phyloP scores from a whole-genome alignment of 306 rosid genomes.

The Calophaca sinica region DNA sequence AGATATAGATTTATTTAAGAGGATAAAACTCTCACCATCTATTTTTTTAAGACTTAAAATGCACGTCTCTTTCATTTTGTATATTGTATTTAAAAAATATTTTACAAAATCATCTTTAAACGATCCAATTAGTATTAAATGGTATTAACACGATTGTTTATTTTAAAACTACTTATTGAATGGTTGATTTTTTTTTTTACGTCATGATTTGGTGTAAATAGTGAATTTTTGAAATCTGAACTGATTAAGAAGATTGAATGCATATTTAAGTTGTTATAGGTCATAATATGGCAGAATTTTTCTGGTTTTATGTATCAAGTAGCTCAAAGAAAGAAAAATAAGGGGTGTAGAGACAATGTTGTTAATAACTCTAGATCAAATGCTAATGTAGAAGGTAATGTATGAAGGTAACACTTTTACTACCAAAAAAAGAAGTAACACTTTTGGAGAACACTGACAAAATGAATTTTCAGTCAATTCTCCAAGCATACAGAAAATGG shows the following conservation, averaged over 20 bases:
- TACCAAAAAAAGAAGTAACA: not conserved
- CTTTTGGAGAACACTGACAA: not conserved
- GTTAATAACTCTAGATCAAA: constrained; percentile 14
- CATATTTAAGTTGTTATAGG: not conserved
- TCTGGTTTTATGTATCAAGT: not conserved
- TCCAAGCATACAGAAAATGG: constrained; percentile 73
- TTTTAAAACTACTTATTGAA: not conserved
- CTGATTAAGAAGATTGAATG: not conserved
- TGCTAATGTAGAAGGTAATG: constrained; percentile 22
- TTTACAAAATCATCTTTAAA: not conserved
- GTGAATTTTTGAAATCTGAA: not conserved
- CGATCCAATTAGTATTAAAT: not conserved
- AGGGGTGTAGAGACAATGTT: not conserved
- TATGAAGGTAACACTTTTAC: not conserved
- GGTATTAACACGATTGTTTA: not conserved
- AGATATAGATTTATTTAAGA: too few species aligned
- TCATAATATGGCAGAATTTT: not conserved
- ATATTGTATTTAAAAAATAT: not conserved
- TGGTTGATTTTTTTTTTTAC: not conserved
- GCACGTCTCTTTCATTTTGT: not conserved
- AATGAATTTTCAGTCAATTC: constrained; percentile 39
- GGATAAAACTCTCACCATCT: too few species aligned
- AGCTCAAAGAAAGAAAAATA: constrained; percentile 11
- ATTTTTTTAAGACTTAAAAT: too few species aligned
- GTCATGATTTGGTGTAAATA: not conserved